Base-by-base conservation (phyloP, 108 stramenopile species). In the Cylindrotheca closterium region DNA sequence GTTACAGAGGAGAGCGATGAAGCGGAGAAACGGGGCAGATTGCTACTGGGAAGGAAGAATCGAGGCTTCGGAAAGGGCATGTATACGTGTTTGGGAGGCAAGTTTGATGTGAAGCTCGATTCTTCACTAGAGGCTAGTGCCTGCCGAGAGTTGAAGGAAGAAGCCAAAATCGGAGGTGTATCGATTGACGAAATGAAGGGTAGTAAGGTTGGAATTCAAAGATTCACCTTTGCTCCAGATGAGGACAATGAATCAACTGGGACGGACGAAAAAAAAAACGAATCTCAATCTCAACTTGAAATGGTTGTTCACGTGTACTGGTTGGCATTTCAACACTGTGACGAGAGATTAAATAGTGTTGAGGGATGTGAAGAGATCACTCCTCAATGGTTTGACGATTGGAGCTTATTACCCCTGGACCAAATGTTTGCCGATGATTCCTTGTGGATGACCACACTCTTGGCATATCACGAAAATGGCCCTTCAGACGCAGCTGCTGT, bases 341-440 rank as follows among this genome's bases (percentile, higher is more conserved):
- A 22, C 29, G 30, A 17, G 49, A 60, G 70, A 24, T 60, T 68
- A 33, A 32, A 31, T 27, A 55, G 67, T 62, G 83, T 85, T 23
- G 72, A 66, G 61, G 82, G 70, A 23, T 86, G 86, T 47, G 87
- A 85, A 23, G 90, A 91, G 72, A 88, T 91, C 15, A 84, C 83
- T 53, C 90, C 90, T 25, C 19, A 34, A 57, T 91, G 87, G 90
- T 73, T 83, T 47, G 70, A 84, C 33, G 62, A 84, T 61, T 65
- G 75, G 50, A 54, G 71, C 31, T 55, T 75, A 12, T 75, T 86
- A 30, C 90, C 90, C 15, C 68, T 91, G 12, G 59, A 88, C 60
- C 65, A 88, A 37, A 91, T 91, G 90, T 91, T 91, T 83, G 85
- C 85, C 5, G 90, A 91, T 75, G 85, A 91, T 79, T 83, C 81